These are phyloP conservation scores for Neurospora terricola DNA, from an alignment of 495 filamentous ascomycete species.

Conservation along the genomic window DNA sequence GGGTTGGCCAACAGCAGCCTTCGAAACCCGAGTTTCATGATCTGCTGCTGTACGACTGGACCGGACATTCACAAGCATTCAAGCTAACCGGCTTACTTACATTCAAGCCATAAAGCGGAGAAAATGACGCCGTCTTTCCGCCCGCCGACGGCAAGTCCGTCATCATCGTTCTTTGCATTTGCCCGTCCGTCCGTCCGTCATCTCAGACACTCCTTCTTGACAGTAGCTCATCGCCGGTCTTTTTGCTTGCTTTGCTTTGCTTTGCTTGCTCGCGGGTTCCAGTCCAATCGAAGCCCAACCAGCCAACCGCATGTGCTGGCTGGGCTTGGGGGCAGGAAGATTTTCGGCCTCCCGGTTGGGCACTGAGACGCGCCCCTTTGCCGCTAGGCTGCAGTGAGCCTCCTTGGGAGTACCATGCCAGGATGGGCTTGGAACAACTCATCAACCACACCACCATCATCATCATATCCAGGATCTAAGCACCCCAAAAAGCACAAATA, in stretches of 20 bases:
- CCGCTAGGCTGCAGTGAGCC: conserved; percentile 30
- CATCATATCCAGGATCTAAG: background rate
- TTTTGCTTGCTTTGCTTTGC: background rate
- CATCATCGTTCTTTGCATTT: background rate
- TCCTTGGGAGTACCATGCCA: background rate
- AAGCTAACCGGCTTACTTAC: background rate
- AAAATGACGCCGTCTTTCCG: background rate
- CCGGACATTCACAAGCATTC: background rate
- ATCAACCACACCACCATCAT: background rate
- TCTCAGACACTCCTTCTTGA: background rate
- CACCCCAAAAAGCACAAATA: background rate
- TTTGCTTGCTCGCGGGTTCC: conserved; percentile 10
- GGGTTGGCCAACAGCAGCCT: background rate
- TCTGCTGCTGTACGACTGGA: background rate
- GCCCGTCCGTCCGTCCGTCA: background rate
- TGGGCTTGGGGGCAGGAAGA: background rate
- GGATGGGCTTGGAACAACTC: background rate
- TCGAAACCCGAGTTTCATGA: background rate
- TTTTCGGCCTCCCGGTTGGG: conserved; percentile 30
- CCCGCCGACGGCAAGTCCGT: background rate
- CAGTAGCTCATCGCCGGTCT: background rate
- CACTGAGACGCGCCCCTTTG: conserved; percentile 31
- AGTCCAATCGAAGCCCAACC: conserved; percentile 30
- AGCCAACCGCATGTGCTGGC: conserved; percentile 1
- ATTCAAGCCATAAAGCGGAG: conserved; percentile 2